These are phyloP conservation scores for Hanseniaspora hatyaiensis DNA, from an alignment of 805 yeast species.

Conservation along the genomic window DNA sequence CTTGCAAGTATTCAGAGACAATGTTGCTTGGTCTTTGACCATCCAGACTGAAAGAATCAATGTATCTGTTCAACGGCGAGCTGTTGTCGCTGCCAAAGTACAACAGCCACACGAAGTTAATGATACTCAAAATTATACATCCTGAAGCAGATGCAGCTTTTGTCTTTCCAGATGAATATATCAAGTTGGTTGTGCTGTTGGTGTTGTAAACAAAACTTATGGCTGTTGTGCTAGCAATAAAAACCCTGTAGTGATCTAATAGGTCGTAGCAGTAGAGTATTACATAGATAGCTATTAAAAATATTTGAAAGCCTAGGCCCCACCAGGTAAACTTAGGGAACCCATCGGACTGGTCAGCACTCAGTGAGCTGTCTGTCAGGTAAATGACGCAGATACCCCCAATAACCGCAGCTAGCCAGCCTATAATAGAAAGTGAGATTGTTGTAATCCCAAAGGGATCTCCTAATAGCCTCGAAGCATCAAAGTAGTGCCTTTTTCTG, in stretches of 20 bases:
- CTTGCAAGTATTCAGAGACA: constrained; percentile 18
- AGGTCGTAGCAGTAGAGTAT: constrained; percentile 46
- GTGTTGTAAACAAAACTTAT: constrained; percentile 76
- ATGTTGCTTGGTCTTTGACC: constrained; percentile 33
- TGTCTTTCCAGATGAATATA: constrained; percentile 54
- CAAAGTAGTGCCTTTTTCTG: constrained; percentile 25
- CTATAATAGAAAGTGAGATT: constrained; percentile 54
- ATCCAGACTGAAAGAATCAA: constrained; percentile 67
- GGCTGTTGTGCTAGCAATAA: constrained; percentile 34
- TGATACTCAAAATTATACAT: constrained; percentile 65
- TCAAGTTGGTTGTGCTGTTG: constrained; percentile 67
- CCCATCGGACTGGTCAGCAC: constrained; percentile 28
- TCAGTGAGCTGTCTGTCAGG: background rate
- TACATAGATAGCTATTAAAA: constrained; percentile 40
- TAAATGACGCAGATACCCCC: constrained; percentile 52
- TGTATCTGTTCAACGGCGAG: constrained; percentile 72
- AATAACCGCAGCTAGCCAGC: constrained; percentile 83
- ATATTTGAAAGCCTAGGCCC: constrained; percentile 74
- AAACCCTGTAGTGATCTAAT: constrained; percentile 55
- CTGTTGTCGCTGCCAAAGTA: constrained; percentile 86
- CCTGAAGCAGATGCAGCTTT: constrained; percentile 89
- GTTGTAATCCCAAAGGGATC: constrained; percentile 87
- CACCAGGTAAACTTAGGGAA: constrained; percentile 93
- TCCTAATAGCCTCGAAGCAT: constrained; percentile 44
- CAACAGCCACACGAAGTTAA: constrained; percentile 73